Evolutionary conservation across 768 basidiomycete genomes (phyloP), one percentile per base, ranked within the genome.

Genomic region (Pholiota molesta): DNA sequence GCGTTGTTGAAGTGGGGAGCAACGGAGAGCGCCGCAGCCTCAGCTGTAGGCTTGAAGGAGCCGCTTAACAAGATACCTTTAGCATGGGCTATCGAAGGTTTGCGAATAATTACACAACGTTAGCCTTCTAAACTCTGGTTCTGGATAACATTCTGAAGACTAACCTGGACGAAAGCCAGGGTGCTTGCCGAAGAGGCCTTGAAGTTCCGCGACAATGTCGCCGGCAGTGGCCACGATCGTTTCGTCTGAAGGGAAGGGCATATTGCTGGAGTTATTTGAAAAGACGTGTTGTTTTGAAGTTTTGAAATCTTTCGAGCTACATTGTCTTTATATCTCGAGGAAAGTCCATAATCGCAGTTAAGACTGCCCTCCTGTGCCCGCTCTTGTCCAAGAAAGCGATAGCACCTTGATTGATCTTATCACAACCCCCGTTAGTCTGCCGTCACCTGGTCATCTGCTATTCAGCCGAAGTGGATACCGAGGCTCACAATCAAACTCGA

Each of bases 221-320:
- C 62, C 56, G 16, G 62, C 60, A 2, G 65, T 66, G 8, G 60
- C 59, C 21, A 66, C 58, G 17, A 66, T 51, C 8, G 49, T 51
- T 59, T 66, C 62, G n/a, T 66, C 65, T 17, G 65, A 52, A 16
- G 62, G 60, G 57, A 66, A 63, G 29, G 65, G 62, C 65, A 66
- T 66, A 23, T 52, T 58, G 53, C 33, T 58, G 10, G 47, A 14
- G 23, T 29, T 49, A 10, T 49, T 5, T 26, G 23, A 49, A 49
- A 23, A 26, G 47, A 26, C 8, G 13, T 28, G 42, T 44, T 44
- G 19, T 44, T 13, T 11, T n/a, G 42, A 7, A 44, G 35, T 3
- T 19, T n/a, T 26, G 47, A 13, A 5, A 49, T 9, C 11, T 4
- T 28, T 19, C 13, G 21, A 23, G n/a, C 26, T 49, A 23, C 21